Evolutionary conservation across 140 eudicot species (phyloP).

Genomic region (Flaveria floridana): DNA sequence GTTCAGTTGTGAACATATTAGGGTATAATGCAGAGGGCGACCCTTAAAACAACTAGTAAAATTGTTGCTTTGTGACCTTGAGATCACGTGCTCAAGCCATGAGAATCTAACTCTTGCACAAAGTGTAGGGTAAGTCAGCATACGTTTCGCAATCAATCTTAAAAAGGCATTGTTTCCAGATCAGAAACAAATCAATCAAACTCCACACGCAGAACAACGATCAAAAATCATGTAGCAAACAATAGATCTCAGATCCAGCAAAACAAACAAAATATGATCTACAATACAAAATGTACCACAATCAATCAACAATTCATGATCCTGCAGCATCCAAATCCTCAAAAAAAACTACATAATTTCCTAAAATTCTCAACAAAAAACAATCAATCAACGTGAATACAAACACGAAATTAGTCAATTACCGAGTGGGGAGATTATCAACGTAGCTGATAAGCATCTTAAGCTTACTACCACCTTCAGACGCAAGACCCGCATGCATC

Average conservation of each 20-base stretch:
- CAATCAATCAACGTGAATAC: background rate
- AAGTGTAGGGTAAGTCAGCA: no score
- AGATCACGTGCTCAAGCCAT: no score
- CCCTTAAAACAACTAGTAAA: no score
- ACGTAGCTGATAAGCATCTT: slow-evolving; percentile 85
- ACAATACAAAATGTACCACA: background rate
- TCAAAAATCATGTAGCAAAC: no score
- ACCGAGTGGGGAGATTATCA: slow-evolving; percentile 88
- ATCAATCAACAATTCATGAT: slow-evolving; percentile 18
- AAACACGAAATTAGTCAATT: background rate
- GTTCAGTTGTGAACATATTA: no score
- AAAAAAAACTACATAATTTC: slow-evolving; percentile 16
- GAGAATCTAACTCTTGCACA: no score
- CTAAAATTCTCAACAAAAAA: no score
- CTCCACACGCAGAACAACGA: no score
- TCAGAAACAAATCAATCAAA: background rate
- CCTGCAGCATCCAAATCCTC: slow-evolving; percentile 11
- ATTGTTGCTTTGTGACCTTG: no score
- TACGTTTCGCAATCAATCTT: no score
- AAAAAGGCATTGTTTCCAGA: background rate
- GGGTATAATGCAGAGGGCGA: no score
- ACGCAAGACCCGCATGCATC: slow-evolving; percentile 86
- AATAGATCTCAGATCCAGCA: no score
- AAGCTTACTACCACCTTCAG: slow-evolving; percentile 70
- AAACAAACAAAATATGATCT: background rate